phyloP scores from a whole-genome alignment of 2,329 filamentous ascomycete genomes.

The Sclerotiophoma versabilis region DNA sequence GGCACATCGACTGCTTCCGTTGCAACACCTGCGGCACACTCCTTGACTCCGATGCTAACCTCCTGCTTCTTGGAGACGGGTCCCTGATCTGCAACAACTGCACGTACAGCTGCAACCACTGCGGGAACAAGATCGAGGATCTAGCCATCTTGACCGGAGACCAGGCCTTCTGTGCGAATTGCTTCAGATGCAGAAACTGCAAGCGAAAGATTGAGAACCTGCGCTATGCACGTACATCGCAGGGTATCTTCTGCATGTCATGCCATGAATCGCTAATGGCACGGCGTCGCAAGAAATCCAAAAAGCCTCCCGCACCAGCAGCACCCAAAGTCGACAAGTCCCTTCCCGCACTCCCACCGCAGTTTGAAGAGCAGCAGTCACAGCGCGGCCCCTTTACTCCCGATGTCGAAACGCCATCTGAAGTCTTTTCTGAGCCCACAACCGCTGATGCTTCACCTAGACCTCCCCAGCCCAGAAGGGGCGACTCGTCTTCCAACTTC shows the following conservation, averaged over 20 bases:
- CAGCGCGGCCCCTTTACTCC: slow-evolving; percentile 65
- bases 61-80: slow-evolving; percentile 94
- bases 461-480: slow-evolving; percentile 44
- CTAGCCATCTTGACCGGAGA: slow-evolving; percentile 96
- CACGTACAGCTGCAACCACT: slow-evolving; percentile 97
- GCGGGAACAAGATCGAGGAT: slow-evolving; percentile 97
- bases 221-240: slow-evolving; percentile 94
- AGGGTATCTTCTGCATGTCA: slow-evolving; percentile 99
- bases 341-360: slow-evolving; percentile 83
- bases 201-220: slow-evolving; percentile 99
- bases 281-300: slow-evolving; percentile 84
- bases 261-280: slow-evolving; percentile 98
- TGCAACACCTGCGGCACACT: slow-evolving; percentile 95
- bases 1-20: slow-evolving; percentile 98
- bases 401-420: slow-evolving; percentile 64
- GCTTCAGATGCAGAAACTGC: slow-evolving; percentile 97
- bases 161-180: slow-evolving; percentile 96
- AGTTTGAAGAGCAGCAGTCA: slow-evolving; percentile 65
- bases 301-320: slow-evolving; percentile 53
- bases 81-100: slow-evolving; percentile 99
- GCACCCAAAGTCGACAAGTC: slow-evolving; percentile 83
- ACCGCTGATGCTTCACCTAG: slow-evolving; percentile 73
- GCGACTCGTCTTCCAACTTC: slow-evolving; percentile 47
- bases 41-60: slow-evolving; percentile 97
- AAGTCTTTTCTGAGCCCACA: slow-evolving; percentile 67